Percentiles rank a stretch among this genome's conserved stretches.
These are phyloP conservation scores for Friedmanniomyces endolithicus DNA, from an alignment of 495 filamentous ascomycete species.

Conservation along the genomic window DNA sequence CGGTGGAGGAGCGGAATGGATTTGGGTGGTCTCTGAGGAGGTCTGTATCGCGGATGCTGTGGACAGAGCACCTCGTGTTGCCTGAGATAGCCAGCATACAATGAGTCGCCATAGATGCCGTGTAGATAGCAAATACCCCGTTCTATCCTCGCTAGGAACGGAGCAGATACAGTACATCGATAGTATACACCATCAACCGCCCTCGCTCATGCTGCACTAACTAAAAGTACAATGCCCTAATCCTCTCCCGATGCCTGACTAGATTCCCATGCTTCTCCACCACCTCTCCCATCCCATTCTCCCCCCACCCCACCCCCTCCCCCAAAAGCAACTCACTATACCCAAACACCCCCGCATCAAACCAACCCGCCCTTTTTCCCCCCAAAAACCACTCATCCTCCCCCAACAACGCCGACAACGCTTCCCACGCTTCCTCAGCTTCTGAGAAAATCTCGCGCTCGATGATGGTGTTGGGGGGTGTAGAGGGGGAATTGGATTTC, in stretches of 20 bases:
- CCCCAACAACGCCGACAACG: constrained; percentile 58
- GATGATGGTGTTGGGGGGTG: constrained; percentile 40
- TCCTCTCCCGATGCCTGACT: constrained; percentile 42
- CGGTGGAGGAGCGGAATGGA: too few relatives aligned
- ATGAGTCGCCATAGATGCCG: too few relatives aligned
- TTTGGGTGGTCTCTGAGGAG: too few relatives aligned
- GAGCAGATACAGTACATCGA: too few relatives aligned
- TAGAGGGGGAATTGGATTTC: constrained; percentile 37
- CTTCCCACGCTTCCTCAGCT: constrained; percentile 58
- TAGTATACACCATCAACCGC: background rate
- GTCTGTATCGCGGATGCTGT: too few relatives aligned
- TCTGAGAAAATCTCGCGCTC: constrained; percentile 51
- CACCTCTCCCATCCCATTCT: constrained; percentile 20
- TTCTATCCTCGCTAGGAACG: too few relatives aligned
- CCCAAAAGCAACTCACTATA: constrained; percentile 77
- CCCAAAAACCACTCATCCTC: constrained; percentile 57
- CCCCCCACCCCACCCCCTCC: constrained; percentile 43
- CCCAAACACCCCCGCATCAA: constrained; percentile 81
- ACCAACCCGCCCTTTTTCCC: constrained; percentile 48
- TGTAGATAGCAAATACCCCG: too few relatives aligned
- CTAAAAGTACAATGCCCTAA: constrained; percentile 31
- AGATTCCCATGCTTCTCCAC: constrained; percentile 36
- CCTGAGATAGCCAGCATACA: too few relatives aligned
- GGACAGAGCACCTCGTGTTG: too few relatives aligned
- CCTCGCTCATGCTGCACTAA: background rate